Base-by-base conservation (phyloP, 1,284 basidiomycete species). In the Porodaedalea pini region DNA sequence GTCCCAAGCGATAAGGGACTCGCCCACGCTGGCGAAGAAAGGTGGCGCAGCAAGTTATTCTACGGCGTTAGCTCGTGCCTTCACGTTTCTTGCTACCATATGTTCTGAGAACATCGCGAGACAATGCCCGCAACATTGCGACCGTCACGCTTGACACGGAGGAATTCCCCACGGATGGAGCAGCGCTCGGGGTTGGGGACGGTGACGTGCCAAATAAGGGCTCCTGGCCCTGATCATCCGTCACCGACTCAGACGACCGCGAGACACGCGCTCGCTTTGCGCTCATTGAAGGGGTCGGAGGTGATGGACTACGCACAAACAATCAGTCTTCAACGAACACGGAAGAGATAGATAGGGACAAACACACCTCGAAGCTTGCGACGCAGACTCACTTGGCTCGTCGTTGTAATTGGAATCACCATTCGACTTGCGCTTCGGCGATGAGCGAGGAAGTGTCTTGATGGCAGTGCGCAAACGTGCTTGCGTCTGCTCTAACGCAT, bases 121-220 rank as follows among this genome's bases (percentile, higher is more conserved):
- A 82, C 61, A 88, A 67, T 1, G 82, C 81, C 50, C 84, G 79
- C 44, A 88, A 69, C 86, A 88, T 88, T n/a, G 81, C 80, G 25
- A 81, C 72, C 1, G 85, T 88, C 19, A 88, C 77, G 15, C 73
- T 63, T 4, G 75, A 68, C 45, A 69, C 65, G 31, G 64, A 61
- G 3, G 63, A 58, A 29, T 65, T 67, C 43, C 66, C 65, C 4
- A 57, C 43, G 21, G 60, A 62, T 8, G 64, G 62, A 6, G 66
- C 67, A 11, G 66, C 77, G 70, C 74, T 66, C 51, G 74, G 59
- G 40, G 71, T 64, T 43, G 74, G 67, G 36, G 79, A 71, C 54
- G 5, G 54, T 61, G 50, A 49, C 10, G 27, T 36, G 10, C 34
- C 37, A 25, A 37, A 45, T 3, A 23, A 39, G 2, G 40, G 37